phyloP scores from a whole-genome alignment of 106 monocot genomes.

The Vanilla planifolia region DNA sequence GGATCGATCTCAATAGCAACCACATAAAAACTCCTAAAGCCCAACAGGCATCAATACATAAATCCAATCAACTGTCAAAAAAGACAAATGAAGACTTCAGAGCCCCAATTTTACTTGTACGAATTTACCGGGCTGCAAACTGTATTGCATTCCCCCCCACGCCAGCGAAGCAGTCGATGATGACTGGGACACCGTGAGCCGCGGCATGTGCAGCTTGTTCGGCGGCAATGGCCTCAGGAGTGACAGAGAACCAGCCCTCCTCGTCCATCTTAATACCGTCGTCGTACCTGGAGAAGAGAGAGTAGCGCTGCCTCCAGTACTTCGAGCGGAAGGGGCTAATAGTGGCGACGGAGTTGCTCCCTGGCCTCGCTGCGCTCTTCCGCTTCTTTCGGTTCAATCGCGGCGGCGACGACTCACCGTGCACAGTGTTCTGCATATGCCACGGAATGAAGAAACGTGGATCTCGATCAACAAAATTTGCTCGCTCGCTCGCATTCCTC shows the following conservation, averaged over 20 bases:
- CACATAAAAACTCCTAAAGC: constrained; percentile 39
- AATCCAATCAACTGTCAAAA: not conserved
- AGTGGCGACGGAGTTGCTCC: not conserved
- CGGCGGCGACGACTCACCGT: not conserved
- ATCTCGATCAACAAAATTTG: too few species aligned
- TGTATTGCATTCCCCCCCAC: constrained; percentile 81
- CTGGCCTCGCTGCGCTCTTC: not conserved
- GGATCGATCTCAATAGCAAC: constrained; percentile 69
- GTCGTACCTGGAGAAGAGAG: constrained; percentile 73
- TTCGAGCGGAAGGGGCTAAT: constrained; percentile 1
- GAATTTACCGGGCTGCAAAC: constrained; percentile 51
- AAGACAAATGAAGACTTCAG: not conserved
- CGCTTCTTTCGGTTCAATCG: not conserved
- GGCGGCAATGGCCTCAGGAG: constrained; percentile 64
- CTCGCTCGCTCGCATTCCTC: too few species aligned
- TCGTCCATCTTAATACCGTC: constrained; percentile 66
- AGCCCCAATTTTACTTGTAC: not conserved
- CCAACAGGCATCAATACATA: not conserved
- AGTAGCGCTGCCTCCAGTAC: constrained; percentile 43
- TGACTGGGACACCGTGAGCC: constrained; percentile 14
- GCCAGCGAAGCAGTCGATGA: constrained; percentile 70
- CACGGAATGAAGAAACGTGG: too few species aligned
- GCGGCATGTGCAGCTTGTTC: constrained; percentile 19
- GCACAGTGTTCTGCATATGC: too few species aligned
- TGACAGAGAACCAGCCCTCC: constrained; percentile 88